phyloP scores from a whole-genome alignment of 1,284 basidiomycete genomes.

The Apiotrichum domesticum region DNA sequence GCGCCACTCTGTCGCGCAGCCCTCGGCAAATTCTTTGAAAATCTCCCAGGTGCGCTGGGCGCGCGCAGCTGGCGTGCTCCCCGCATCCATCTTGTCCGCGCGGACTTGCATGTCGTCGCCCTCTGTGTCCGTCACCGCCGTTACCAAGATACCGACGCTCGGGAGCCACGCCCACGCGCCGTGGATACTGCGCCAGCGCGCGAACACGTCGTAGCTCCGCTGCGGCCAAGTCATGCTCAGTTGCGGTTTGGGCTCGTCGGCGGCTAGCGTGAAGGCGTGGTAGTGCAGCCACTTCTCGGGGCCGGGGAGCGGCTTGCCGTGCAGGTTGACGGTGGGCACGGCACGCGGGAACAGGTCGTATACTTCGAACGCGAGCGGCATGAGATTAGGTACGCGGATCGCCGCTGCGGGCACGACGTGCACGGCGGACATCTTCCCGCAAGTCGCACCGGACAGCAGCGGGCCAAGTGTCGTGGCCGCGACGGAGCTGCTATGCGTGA shows the following conservation, averaged over 20 bases:
- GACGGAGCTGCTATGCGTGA: slow-evolving; percentile 1
- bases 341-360: slow-evolving; percentile 27
- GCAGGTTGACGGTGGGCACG: slow-evolving; percentile 18
- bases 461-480: neutral
- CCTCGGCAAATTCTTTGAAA: slow-evolving; percentile 51
- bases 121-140: slow-evolving; percentile 25
- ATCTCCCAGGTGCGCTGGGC: slow-evolving; percentile 28
- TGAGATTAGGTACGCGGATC: slow-evolving; percentile 12
- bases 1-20: slow-evolving; percentile 36
- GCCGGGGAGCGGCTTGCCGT: slow-evolving; percentile 15
- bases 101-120: slow-evolving; percentile 29
- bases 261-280: slow-evolving; percentile 33
- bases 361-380: slow-evolving; percentile 25
- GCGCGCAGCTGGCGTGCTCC: neutral
- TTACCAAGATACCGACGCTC: slow-evolving; percentile 13
- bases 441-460: neutral
- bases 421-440: neutral
- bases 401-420: slow-evolving; percentile 7
- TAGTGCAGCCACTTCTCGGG: slow-evolving; percentile 17
- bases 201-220: slow-evolving; percentile 35
- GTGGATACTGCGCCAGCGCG: slow-evolving; percentile 30
- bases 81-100: slow-evolving; percentile 3
- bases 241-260: slow-evolving; percentile 18
- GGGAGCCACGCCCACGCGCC: slow-evolving; percentile 21
- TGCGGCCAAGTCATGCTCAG: slow-evolving; percentile 36